These are phyloP conservation scores for bread wheat (Triticum aestivum) DNA, from an alignment of 176 grass and related monocot genomes.

Conservation along the genomic window IWGSC_CS_RefSeq_v2.1 NC_057803.1:78125238-78125737, in stretches of 20 bases:
- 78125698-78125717: neutral
- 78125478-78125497: neutral
- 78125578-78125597: neutral
- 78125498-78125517: neutral
- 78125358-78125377: neutral
- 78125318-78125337: neutral
- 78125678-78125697: neutral
- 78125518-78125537: neutral
- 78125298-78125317: neutral
- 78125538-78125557: neutral
- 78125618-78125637: neutral
- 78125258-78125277: neutral
- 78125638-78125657: neutral
- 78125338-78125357: neutral
- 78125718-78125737: conserved; percentile 18
- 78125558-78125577: neutral
- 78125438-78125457: neutral
- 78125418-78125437: neutral
- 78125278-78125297: neutral
- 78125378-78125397: neutral
- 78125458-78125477: too few species aligned
- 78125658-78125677: neutral
- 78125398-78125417: neutral
- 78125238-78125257: neutral
- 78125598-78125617: neutral